Evolutionary conservation across 2,329 filamentous ascomycete species (phyloP), one percentile per base, ranked within the genome.

Genomic region (Cladosporium halotolerans): DNA sequence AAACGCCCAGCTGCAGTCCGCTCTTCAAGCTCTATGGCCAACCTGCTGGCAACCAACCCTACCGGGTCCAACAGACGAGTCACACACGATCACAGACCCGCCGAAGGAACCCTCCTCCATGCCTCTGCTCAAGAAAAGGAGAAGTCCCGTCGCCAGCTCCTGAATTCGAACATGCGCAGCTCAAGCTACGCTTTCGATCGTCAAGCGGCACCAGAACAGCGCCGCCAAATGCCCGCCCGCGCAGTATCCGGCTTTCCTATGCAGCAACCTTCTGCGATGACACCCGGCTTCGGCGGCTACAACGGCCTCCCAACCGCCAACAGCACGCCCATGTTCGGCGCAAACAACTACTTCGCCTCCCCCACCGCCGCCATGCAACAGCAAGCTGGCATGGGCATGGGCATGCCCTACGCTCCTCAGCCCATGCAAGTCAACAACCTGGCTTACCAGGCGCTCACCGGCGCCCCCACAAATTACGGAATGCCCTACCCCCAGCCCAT

Each of bases 11-110:
- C 40, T 33, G 65, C 68, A 3, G 64, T 76, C 9, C 68, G 70
- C 9, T 67, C 69, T 2, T 73, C 74, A 5, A 72, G 80, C 53
- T 82, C 78, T 59, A 73, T 88, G 70, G 83, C 83, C 0, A 79
- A 85, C 58, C 73, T 88, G 4, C 75, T 86, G 9, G 72, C 78
- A 55, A 74, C 76, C 4, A 63, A 67, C 54, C 65, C 65, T 13
- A 55, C 62, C 10, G 61, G 60, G 28, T 40, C 47, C 8, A 48
- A 44, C 13, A 58, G 58, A 11, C 43, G 44, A 7, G 50, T 51
- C 13, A 53, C 46, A 34, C 52, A 53, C 11, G 45, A 61, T 9
- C 56, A 60, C 34, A 47, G 62, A 31, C 57, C 63, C 1, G 58
- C 59, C 0, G 55, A 60, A 32, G 72, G 71, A 31, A 73, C 70